phyloP scores from a whole-genome alignment of 1,284 basidiomycete genomes.

The Chalciporus piperatoides region DNA sequence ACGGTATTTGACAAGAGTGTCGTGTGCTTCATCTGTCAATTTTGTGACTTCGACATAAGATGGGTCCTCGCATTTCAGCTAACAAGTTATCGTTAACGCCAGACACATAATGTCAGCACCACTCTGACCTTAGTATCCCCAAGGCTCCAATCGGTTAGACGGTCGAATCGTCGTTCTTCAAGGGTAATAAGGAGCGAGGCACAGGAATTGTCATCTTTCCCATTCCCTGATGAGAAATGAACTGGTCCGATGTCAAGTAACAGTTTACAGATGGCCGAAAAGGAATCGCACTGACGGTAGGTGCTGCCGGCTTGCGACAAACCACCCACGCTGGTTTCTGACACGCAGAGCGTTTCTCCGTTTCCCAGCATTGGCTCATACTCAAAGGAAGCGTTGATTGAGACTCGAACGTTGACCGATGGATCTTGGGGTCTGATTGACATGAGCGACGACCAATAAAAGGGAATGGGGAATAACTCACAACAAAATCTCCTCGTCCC shows the following conservation, averaged over 20 bases:
- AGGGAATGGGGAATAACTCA: neutral
- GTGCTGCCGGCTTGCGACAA: slow-evolving; percentile 1
- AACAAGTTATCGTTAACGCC: neutral
- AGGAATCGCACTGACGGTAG: neutral
- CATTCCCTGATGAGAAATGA: neutral
- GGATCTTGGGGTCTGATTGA: neutral
- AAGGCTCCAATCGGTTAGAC: neutral
- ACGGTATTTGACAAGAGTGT: neutral
- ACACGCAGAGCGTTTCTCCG: slow-evolving; percentile 2
- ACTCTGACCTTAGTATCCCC: neutral
- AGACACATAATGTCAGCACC: neutral
- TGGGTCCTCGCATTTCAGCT: neutral
- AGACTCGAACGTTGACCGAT: neutral
- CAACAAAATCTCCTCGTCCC: slow-evolving; percentile 6
- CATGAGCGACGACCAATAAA: neutral
- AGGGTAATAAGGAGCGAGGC: neutral
- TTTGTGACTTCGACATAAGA: neutral
- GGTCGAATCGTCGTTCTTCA: neutral
- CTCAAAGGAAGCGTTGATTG: slow-evolving; percentile 5
- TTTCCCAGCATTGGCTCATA: slow-evolving; percentile 5
- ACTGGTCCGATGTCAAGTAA: neutral
- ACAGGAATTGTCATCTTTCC: neutral
- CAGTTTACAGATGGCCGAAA: neutral
- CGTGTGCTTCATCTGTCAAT: slow-evolving; percentile 7
- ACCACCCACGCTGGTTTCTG: neutral